A percentile compares a stretch with the other conserved stretches of the same genome.
phyloP scores from a whole-genome alignment of 805 yeast species.

The Sporopachydermia lactativora region DNA sequence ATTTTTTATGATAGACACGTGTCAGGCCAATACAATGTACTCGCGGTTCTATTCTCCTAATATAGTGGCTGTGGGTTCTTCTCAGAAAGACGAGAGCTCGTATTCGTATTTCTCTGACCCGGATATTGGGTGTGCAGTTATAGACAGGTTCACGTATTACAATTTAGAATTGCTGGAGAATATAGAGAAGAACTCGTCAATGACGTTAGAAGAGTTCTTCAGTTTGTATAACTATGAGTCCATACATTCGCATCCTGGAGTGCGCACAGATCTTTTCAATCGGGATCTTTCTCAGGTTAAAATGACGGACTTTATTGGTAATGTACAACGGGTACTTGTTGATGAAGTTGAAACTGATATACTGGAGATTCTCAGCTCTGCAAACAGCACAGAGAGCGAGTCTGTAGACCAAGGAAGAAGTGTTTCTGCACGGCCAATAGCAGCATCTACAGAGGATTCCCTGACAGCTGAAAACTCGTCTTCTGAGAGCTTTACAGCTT shows the following conservation, averaged over 20 bases:
- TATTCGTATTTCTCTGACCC: conserved; percentile 93
- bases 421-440: no score
- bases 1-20: conserved; percentile 95
- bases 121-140: conserved; percentile 95
- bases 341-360: conserved; percentile 42
- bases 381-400: no score
- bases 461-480: no score
- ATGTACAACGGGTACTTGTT: conserved; percentile 66
- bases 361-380: conserved; percentile 20
- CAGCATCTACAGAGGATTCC: no score
- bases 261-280: conserved; percentile 63
- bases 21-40: conserved; percentile 98
- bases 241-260: conserved; percentile 90
- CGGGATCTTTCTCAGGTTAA: conserved; percentile 55
- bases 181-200: conserved; percentile 59
- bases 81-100: conserved; percentile 75
- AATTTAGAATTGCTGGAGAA: conserved; percentile 79
- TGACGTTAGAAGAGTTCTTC: conserved; percentile 72
- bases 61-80: conserved; percentile 84
- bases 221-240: conserved; percentile 72
- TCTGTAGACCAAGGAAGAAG: no score
- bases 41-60: conserved; percentile 86
- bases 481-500: no score
- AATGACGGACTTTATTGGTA: conserved; percentile 90
- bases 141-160: conserved; percentile 89